Evolutionary conservation across 768 basidiomycete species (phyloP), one percentile per base, ranked within the genome.

Genomic region (Symmetrospora coprosmae): DNA sequence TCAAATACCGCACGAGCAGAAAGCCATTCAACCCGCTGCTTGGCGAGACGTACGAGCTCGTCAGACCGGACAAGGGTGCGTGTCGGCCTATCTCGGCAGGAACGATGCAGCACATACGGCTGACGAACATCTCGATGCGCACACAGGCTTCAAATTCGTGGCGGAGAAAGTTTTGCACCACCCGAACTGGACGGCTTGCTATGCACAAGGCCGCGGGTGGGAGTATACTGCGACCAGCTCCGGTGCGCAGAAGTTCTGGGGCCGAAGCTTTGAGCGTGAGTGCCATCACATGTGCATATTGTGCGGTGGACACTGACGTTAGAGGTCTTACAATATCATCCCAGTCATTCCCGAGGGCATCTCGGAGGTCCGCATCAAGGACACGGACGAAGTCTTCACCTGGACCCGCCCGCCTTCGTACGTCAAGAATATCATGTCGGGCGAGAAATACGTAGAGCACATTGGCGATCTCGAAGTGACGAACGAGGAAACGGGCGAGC

Each of bases 1-100:
- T 90, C 4, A 87, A 91, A 66, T 89, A 87, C 13, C 79, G 91
- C 38, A 89, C 90, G 60, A 88, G 88, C 16, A 90, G 68, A 35
- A 69, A 94, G 72, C 91, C 90, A 2, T 94, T 94, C 74, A 94
- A 92, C 72, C 90, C 89, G 19, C 45, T 65, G 2, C 67, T 89
- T 81, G 82, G 84, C 68, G 91, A 96, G 72, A 92, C 89, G 1
- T 96, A 91, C 66, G 92, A 97, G 72, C 90, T 91, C 68, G 85
- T 86, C 19, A 76, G 85, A 47, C 73, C 87, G 27, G 89, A 92
- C 67, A 85, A 83, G 69, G 80, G 87, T 71, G 47, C 14, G 50
- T 90, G 86, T 69, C 79, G 84, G 38, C n/a, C 91, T 67, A 73
- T 4, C 37, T n/a, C 11, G 37, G 37, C n/a, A n/a, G 37, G 11